Conservation (phyloP, 2,329 filamentous ascomycete genomes). For the Cladorrhinum sp. region DNA sequence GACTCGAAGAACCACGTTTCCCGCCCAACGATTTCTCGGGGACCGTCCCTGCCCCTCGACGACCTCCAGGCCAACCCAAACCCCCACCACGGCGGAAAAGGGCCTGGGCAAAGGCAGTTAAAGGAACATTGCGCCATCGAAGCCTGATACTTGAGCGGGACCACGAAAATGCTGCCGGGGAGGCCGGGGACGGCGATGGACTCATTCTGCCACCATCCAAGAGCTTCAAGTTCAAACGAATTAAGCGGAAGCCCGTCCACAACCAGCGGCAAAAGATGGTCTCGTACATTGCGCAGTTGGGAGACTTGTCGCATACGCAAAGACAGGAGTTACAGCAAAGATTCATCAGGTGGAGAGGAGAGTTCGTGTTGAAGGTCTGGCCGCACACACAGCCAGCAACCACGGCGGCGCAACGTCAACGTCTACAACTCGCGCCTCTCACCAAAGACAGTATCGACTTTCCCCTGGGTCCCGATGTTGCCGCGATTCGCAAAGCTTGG, state of each 20-base stretch:
- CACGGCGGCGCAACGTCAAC: background rate
- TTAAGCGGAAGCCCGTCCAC: background rate
- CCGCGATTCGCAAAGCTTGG: constrained; percentile 19
- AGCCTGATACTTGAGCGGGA: background rate
- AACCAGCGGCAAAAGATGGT: background rate
- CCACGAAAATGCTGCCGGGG: background rate
- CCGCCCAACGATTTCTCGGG: background rate
- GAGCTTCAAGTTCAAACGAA: background rate
- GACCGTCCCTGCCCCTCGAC: background rate
- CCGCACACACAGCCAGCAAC: background rate
- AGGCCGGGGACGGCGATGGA: background rate
- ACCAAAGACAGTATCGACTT: background rate
- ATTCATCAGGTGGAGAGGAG: background rate
- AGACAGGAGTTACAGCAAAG: background rate
- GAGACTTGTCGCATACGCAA: background rate
- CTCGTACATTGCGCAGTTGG: background rate
- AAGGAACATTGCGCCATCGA: background rate
- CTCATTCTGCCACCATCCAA: background rate
- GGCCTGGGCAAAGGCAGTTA: background rate
- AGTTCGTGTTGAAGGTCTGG: background rate
- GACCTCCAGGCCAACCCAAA: background rate
- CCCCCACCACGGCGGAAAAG: background rate
- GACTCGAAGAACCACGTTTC: background rate
- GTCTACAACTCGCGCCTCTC: background rate
- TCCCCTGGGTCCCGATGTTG: background rate